These are phyloP conservation scores for Diaporthe capsici DNA, from an alignment of 2,329 filamentous ascomycete genomes.

Conservation along the genomic window DNA sequence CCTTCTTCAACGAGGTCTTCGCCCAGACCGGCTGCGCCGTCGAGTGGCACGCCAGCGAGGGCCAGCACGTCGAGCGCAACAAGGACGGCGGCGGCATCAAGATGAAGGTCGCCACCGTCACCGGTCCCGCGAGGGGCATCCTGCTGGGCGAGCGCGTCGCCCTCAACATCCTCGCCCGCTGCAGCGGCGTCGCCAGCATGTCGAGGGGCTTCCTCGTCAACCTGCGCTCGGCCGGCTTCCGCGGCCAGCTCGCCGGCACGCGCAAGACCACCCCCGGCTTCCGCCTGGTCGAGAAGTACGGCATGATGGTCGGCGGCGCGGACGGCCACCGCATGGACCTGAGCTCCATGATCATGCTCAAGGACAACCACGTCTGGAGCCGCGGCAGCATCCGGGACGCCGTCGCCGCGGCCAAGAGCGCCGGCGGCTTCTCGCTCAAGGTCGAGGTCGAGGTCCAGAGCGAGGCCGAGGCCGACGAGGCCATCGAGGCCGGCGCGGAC, in stretches of 20 bases:
- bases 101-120: slow-evolving; percentile 82
- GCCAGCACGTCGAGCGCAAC: slow-evolving; percentile 71
- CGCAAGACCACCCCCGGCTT: slow-evolving; percentile 98
- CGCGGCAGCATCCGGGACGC: slow-evolving; percentile 88
- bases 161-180: slow-evolving; percentile 89
- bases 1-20: slow-evolving; percentile 97
- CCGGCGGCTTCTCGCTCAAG: slow-evolving; percentile 91
- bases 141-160: slow-evolving; percentile 95
- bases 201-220: slow-evolving; percentile 68
- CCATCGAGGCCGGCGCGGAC: slow-evolving; percentile 90
- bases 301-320: slow-evolving; percentile 93
- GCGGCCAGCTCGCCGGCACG: slow-evolving; percentile 90
- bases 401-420: slow-evolving; percentile 85
- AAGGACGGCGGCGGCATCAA: slow-evolving; percentile 53
- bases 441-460: slow-evolving; percentile 96
- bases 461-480: slow-evolving; percentile 90
- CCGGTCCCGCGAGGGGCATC: slow-evolving; percentile 82
- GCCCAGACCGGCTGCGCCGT: slow-evolving; percentile 90
- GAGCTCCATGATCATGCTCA: slow-evolving; percentile 97
- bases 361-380: slow-evolving; percentile 98
- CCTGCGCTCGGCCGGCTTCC: slow-evolving; percentile 78
- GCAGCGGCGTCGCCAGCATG: slow-evolving; percentile 89
- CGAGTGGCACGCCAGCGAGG: slow-evolving; percentile 88
- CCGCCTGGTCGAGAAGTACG: slow-evolving; percentile 96
- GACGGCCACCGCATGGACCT: slow-evolving; percentile 94